Conservation (phyloP, 2,329 filamentous ascomycete species). For the Pleoardoris graminearum region DNA sequence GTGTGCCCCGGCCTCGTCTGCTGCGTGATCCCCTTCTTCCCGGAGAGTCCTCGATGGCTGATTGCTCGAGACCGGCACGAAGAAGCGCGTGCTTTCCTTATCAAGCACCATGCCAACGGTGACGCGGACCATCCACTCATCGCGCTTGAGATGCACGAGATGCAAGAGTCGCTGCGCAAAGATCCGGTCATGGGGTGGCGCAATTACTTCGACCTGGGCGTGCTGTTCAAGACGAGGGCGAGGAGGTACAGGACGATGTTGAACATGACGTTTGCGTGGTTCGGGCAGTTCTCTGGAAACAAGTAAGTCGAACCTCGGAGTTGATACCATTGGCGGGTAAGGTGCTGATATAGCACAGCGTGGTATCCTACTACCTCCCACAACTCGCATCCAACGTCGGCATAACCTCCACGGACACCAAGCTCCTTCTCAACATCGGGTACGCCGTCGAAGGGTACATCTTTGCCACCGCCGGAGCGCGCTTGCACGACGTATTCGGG, state of each 20-base stretch:
- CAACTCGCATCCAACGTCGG: conserved; percentile 40
- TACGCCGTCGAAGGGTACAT: conserved; percentile 39
- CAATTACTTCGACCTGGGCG: conserved; percentile 26
- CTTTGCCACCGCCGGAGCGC: conserved; percentile 37
- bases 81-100: conserved; percentile 42
- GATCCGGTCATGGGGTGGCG: conserved; percentile 24
- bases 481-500: conserved; percentile 32
- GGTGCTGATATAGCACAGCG: conserved; percentile 13
- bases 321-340: background rate
- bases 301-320: conserved; percentile 18
- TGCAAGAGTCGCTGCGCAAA: conserved; percentile 25
- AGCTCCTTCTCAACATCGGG: conserved; percentile 44
- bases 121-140: conserved; percentile 37
- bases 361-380: conserved; percentile 39
- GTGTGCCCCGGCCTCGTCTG: conserved; percentile 25
- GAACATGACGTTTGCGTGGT: conserved; percentile 41
- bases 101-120: conserved; percentile 58
- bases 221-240: conserved; percentile 25
- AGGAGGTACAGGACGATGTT: conserved; percentile 26
- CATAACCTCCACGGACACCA: conserved; percentile 35
- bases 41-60: conserved; percentile 27
- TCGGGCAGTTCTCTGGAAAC: conserved; percentile 45
- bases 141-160: conserved; percentile 39
- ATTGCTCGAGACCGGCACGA: conserved; percentile 29
- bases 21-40: conserved; percentile 24